These are phyloP conservation scores for Sarocladium brachiariae DNA, from an alignment of 2,329 filamentous ascomycete species.

Conservation along the genomic window DNA sequence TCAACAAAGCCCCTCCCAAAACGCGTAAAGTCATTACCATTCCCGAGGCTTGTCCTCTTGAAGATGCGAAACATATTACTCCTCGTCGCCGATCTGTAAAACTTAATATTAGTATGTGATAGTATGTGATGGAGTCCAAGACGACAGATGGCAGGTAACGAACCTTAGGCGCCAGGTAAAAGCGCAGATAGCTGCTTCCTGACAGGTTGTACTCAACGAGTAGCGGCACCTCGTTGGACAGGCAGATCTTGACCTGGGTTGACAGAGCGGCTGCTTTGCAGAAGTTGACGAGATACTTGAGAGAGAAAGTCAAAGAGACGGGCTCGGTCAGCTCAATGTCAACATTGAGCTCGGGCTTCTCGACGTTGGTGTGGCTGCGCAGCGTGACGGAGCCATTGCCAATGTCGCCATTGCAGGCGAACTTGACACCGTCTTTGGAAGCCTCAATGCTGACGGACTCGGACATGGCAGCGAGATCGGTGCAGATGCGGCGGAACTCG, in stretches of 20 bases:
- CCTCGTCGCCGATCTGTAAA: constrained; percentile 22
- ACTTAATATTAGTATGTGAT: background rate
- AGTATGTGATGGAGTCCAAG: background rate
- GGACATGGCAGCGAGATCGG: constrained; percentile 83
- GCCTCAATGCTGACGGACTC: constrained; percentile 99
- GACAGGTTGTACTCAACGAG: constrained; percentile 84
- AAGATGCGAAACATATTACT: constrained; percentile 15
- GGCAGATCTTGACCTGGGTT: constrained; percentile 76
- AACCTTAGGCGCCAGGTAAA: constrained; percentile 98
- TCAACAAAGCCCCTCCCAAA: no score
- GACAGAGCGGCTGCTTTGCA: constrained; percentile 93
- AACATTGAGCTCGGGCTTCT: constrained; percentile 81
- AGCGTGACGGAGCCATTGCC: constrained; percentile 91
- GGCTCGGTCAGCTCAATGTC: constrained; percentile 88
- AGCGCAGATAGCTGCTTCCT: constrained; percentile 83
- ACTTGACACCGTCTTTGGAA: constrained; percentile 95
- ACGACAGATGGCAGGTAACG: constrained; percentile 18
- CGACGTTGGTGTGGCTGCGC: constrained; percentile 78
- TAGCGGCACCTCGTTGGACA: constrained; percentile 93
- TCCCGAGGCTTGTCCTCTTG: constrained; percentile 9
- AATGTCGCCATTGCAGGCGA: constrained; percentile 88
- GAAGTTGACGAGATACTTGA: constrained; percentile 99
- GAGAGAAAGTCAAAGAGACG: constrained; percentile 90
- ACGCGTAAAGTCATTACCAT: constrained; percentile 8
- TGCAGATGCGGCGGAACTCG: constrained; percentile 93